A percentile compares a stretch with the other conserved stretches of the same genome.
phyloP scores from a whole-genome alignment of 2,329 filamentous ascomycete species.

The Ophiostoma quercus region DNA sequence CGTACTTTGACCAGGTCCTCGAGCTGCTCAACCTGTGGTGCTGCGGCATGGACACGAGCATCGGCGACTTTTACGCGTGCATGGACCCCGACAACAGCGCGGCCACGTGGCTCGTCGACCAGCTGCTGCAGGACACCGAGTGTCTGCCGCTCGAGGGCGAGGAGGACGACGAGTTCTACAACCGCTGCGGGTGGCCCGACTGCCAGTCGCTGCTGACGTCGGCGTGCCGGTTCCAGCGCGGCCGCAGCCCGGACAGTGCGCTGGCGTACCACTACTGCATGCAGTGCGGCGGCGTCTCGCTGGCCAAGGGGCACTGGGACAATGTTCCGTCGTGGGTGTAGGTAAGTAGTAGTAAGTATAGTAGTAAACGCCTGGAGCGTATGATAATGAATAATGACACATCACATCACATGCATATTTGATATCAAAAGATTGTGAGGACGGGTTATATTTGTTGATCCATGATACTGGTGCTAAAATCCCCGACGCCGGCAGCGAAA shows the following conservation, averaged over 20 bases:
- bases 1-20: neutral
- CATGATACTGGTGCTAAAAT: neutral
- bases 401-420: neutral
- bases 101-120: conserved; percentile 14
- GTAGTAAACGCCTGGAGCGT: conserved; percentile 3
- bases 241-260: neutral
- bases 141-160: no score
- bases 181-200: conserved; percentile 26
- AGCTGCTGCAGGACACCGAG: conserved; percentile 17
- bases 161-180: neutral
- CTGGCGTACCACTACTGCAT: neutral
- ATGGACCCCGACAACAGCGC: conserved; percentile 7
- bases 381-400: neutral
- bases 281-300: neutral
- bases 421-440: neutral
- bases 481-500: no score
- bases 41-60: conserved; percentile 18
- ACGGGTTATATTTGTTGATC: neutral
- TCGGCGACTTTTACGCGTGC: conserved; percentile 15
- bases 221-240: neutral
- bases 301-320: neutral
- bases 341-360: neutral
- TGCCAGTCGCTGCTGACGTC: conserved; percentile 19
- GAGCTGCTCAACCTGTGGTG: conserved; percentile 15
- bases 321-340: neutral